Conservation (phyloP, 2,329 filamentous ascomycete genomes). For the Diaporthe amygdali region DNA sequence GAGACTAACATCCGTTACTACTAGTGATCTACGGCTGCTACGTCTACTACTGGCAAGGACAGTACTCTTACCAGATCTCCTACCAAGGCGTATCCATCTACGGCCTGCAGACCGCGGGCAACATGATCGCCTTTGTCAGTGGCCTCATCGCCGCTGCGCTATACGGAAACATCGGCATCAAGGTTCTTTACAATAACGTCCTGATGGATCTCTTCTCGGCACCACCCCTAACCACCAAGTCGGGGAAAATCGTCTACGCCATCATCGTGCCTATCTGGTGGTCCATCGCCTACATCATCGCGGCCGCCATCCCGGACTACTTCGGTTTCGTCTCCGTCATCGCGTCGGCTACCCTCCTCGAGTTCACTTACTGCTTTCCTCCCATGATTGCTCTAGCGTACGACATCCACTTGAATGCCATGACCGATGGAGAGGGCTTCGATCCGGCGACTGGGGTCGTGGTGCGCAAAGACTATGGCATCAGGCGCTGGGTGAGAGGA, state of each 20-base stretch:
- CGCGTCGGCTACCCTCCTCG: slow-evolving; percentile 56
- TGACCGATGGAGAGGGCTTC: slow-evolving; percentile 19
- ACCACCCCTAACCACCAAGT: slow-evolving; percentile 51
- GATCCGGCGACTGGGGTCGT: slow-evolving; percentile 13
- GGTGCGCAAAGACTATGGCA: slow-evolving; percentile 13
- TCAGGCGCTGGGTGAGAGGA: slow-evolving; percentile 13
- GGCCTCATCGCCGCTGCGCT: slow-evolving; percentile 52
- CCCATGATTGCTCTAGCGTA: slow-evolving; percentile 18
- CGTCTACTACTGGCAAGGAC: slow-evolving; percentile 51
- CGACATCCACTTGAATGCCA: slow-evolving; percentile 15
- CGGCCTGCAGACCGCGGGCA: slow-evolving; percentile 49
- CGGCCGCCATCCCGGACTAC: slow-evolving; percentile 58
- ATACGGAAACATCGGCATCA: slow-evolving; percentile 61
- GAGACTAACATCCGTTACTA: neutral
- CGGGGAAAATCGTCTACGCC: slow-evolving; percentile 56
- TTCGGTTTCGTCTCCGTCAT: slow-evolving; percentile 51
- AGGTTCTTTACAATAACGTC: slow-evolving; percentile 58
- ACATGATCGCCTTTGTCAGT: slow-evolving; percentile 47
- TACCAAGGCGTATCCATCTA: slow-evolving; percentile 49
- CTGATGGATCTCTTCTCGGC: slow-evolving; percentile 51
- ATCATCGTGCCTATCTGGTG: slow-evolving; percentile 61
- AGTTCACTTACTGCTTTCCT: slow-evolving; percentile 65
- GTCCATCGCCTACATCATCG: slow-evolving; percentile 58
- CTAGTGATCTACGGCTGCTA: slow-evolving; percentile 53
- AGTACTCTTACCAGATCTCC: slow-evolving; percentile 51